Conservation (phyloP, 208 protist genomes). For the Leishmania mexicana region DNA sequence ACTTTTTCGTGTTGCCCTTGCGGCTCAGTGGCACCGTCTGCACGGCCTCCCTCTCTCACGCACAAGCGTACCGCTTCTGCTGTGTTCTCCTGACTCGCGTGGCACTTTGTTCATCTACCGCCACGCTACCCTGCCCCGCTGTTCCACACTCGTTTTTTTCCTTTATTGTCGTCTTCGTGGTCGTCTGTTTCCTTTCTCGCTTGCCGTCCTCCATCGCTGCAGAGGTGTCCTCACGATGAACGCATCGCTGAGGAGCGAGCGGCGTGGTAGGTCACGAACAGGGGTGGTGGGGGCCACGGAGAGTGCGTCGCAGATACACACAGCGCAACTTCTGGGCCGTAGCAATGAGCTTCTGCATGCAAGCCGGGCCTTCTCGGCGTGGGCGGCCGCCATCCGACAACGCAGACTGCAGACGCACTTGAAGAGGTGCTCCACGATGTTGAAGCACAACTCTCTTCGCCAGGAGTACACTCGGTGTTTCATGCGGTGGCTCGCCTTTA, state of each 20-base stretch:
- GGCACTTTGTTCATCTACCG: neutral
- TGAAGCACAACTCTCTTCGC: slow-evolving; percentile 60
- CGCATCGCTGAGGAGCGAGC: neutral
- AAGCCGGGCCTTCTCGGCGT: slow-evolving; percentile 34
- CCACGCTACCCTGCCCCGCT: too few species aligned
- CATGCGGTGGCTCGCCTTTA: slow-evolving; percentile 63
- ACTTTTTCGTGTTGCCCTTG: neutral
- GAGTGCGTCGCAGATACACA: neutral
- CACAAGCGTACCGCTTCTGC: neutral
- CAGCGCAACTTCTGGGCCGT: slow-evolving; percentile 22
- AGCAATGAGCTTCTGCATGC: slow-evolving; percentile 23
- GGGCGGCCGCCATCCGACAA: slow-evolving; percentile 36
- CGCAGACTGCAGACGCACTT: slow-evolving; percentile 55
- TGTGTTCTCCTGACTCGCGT: neutral
- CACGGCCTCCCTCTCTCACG: neutral
- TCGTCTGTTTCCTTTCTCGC: neutral
- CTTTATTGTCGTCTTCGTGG: too few species aligned
- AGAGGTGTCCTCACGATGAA: neutral
- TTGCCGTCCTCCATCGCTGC: neutral
- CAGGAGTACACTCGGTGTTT: slow-evolving; percentile 50
- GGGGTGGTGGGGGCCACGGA: slow-evolving; percentile 11
- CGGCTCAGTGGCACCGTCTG: too few species aligned
- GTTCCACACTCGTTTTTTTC: neutral
- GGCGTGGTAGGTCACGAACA: slow-evolving; percentile 1
- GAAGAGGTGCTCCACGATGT: slow-evolving; percentile 59